These are phyloP conservation scores for Acephala macrosclerotiorum DNA, from an alignment of 2,329 filamentous ascomycete species.

Conservation along the genomic window DNA sequence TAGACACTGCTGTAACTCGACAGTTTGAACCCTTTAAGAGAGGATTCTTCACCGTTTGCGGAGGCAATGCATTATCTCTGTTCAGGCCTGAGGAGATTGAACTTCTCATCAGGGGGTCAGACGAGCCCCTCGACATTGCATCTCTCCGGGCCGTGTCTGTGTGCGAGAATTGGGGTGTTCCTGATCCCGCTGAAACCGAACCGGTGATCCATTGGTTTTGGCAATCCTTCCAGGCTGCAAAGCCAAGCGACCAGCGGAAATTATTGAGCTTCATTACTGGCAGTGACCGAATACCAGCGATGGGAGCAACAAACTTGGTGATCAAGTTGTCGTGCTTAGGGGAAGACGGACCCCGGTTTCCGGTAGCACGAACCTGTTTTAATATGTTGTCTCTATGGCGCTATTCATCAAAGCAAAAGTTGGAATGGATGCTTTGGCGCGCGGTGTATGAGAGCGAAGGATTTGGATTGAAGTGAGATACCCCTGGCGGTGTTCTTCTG, in stretches of 20 bases:
- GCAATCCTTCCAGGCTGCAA: constrained; percentile 75
- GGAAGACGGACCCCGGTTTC: constrained; percentile 76
- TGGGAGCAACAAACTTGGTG: constrained; percentile 80
- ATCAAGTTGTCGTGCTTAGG: constrained; percentile 81
- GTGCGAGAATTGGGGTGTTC: constrained; percentile 79
- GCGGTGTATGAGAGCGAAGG: constrained; percentile 92
- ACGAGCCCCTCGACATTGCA: constrained; percentile 81
- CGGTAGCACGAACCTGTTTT: constrained; percentile 90
- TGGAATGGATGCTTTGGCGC: constrained; percentile 80
- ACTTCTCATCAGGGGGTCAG: constrained; percentile 82
- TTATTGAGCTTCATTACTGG: constrained; percentile 88
- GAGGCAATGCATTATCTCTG: constrained; percentile 84
- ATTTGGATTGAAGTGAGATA: constrained; percentile 80
- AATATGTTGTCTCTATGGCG: constrained; percentile 82
- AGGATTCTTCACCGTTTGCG: constrained; percentile 92
- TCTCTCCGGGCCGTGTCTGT: constrained; percentile 78
- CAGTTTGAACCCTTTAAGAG: constrained; percentile 95
- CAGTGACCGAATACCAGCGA: constrained; percentile 88
- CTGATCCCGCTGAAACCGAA: constrained; percentile 63
- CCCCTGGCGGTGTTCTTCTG: constrained; percentile 8
- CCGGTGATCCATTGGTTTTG: constrained; percentile 87
- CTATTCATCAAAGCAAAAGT: constrained; percentile 69
- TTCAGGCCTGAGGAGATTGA: constrained; percentile 94
- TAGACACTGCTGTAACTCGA: constrained; percentile 78
- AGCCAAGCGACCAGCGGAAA: constrained; percentile 74